Base-by-base conservation (phyloP, 306 rosid species). In the Prunus salicina region DNA sequence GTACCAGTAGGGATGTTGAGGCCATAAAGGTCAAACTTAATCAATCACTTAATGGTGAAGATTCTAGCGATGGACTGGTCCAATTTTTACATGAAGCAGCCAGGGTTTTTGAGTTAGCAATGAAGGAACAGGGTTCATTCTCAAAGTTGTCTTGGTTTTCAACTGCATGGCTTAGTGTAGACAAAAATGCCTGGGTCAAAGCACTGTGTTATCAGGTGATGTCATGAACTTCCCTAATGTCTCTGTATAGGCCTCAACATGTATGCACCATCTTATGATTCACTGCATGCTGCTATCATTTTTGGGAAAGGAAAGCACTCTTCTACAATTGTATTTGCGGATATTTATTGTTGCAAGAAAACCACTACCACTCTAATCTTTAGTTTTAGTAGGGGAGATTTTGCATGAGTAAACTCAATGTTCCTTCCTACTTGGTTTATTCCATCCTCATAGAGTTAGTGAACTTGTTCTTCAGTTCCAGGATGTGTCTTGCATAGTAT, bases 131-230 rank as follows among this genome's bases (percentile, higher is more conserved):
- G 47, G 85, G 84, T 52, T 80, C 95, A 7, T 79, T 77, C 74
- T 83, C 93, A 24, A 84, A 81, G 53, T 81, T 60, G 16, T 78
- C 86, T 58, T 92, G 97, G 99, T 87, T 95, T 82, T 82, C 97
- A 64, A 86, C 96, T 32, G 86, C 97, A 65, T 95, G 96, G 99
- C 83, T 91, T 88, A 97, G 96, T 61, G 81, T 83, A 69, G 99
- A 95, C 85, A 93, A 85, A 87, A 89, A 84, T 75, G 89, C 99
- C 12, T 95, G 97, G 97, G 87, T 89, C 82, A 95, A 95, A 83
- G 52, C 87, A 71, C 72, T 92, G 45, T 86, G 97, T 75, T 95
- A 88, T 88, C 97, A 92, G 99, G 99, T 95, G 84, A 67, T 65
- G 43, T 49, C 72, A 18, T 38, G 58, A 66, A 64, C 73, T 64